Conservation (phyloP, 352 stramenopile genomes). For the Pythium oligandrum region DNA sequence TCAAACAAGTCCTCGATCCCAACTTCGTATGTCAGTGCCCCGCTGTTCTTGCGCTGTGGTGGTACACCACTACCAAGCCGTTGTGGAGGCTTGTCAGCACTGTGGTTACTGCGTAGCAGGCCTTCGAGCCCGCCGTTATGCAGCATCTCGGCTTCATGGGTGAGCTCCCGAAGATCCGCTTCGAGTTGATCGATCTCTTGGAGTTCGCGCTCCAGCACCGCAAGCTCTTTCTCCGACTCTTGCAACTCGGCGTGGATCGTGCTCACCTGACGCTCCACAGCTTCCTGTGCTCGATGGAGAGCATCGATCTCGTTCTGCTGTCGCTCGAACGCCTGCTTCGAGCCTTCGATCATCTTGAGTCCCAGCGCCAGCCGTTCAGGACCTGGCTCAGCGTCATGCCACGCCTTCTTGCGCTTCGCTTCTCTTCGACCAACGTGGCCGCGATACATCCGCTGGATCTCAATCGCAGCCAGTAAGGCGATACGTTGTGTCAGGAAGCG, state of each 20-base stretch:
- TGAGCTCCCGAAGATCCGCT: constrained; percentile 84
- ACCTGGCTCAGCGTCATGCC: constrained; percentile 82
- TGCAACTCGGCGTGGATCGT: constrained; percentile 89
- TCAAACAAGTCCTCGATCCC: constrained; percentile 48
- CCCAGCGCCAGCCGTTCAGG: constrained; percentile 88
- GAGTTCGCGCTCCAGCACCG: constrained; percentile 87
- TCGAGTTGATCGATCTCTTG: constrained; percentile 93
- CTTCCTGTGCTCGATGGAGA: constrained; percentile 88
- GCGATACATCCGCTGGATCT: constrained; percentile 90
- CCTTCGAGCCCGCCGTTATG: constrained; percentile 59
- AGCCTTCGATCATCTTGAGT: constrained; percentile 90
- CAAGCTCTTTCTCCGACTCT: constrained; percentile 88
- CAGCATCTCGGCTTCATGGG: constrained; percentile 87
- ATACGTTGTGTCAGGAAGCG: constrained; percentile 62
- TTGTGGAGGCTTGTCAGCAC: constrained; percentile 17
- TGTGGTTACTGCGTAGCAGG: constrained; percentile 24
- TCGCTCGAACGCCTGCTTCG: constrained; percentile 89
- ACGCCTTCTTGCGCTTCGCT: constrained; percentile 68
- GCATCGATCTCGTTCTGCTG: constrained; percentile 92
- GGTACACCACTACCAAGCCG: constrained; percentile 53
- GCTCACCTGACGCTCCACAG: constrained; percentile 84
- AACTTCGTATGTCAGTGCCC: constrained; percentile 32
- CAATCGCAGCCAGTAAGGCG: constrained; percentile 67
- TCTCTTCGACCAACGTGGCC: constrained; percentile 74
- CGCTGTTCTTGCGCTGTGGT: constrained; percentile 9